Evolutionary conservation across 2,329 filamentous ascomycete genomes (phyloP).

Genomic region (Cladophialophora carrionii): DNA sequence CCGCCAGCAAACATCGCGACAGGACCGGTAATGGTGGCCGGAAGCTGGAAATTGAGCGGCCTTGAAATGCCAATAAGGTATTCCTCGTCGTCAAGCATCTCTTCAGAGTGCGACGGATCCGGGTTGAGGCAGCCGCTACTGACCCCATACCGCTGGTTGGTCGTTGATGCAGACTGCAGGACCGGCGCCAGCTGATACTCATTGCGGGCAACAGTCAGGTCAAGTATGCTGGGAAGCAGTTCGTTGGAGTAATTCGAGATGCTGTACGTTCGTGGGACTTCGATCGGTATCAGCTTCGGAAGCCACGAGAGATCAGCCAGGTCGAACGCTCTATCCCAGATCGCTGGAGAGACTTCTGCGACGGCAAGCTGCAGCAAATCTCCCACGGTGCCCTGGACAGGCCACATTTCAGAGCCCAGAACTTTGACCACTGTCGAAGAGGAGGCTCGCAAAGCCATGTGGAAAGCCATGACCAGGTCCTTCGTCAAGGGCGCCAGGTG

Average conservation of each 20-base stretch:
- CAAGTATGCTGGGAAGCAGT: slow-evolving; percentile 24
- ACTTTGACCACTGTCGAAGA: slow-evolving; percentile 24
- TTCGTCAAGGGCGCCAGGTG: slow-evolving; percentile 28
- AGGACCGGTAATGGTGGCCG: slow-evolving; percentile 20
- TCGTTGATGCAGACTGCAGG: slow-evolving; percentile 7
- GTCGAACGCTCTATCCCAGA: slow-evolving; percentile 28
- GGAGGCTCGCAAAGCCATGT: slow-evolving; percentile 26
- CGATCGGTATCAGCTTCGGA: slow-evolving; percentile 25
- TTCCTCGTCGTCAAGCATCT: slow-evolving; percentile 26
- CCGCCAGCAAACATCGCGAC: slow-evolving; percentile 29
- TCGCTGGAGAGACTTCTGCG: slow-evolving; percentile 25
- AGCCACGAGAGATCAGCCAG: slow-evolving; percentile 28
- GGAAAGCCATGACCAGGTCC: slow-evolving; percentile 22
- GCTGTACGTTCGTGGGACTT: slow-evolving; percentile 25
- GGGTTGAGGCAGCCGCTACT: slow-evolving; percentile 27
- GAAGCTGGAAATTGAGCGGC: slow-evolving; percentile 26
- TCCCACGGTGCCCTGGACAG: slow-evolving; percentile 27
- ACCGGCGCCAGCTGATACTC: slow-evolving; percentile 18
- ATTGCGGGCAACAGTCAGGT: slow-evolving; percentile 25
- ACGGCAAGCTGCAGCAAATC: slow-evolving; percentile 29
- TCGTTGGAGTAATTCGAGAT: slow-evolving; percentile 28
- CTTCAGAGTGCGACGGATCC: slow-evolving; percentile 17
- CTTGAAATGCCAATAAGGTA: slow-evolving; percentile 25
- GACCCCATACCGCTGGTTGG: slow-evolving; percentile 20
- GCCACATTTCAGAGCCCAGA: slow-evolving; percentile 28